A percentile compares a stretch with the other conserved stretches of the same genome.
These are phyloP conservation scores for Gryganskiella cystojenkinii DNA, from an alignment of 192 early-diverging fungal genomes.

Conservation along the genomic window DNA sequence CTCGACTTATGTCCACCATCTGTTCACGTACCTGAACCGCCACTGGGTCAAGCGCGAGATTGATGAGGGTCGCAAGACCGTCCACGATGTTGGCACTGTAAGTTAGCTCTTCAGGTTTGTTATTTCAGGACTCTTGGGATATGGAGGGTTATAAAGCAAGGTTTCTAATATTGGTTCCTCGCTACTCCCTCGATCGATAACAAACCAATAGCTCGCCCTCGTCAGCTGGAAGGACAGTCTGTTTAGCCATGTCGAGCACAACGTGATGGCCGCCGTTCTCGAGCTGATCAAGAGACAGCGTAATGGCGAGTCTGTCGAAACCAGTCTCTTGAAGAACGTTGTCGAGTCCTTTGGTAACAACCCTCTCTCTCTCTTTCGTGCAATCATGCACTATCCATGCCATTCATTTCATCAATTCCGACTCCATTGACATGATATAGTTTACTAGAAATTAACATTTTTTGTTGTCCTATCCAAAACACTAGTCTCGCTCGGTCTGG, in stretches of 20 bases:
- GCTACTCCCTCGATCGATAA: background rate
- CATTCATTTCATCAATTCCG: background rate
- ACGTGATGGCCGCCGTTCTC: slow-evolving; percentile 82
- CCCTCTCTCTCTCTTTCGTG: background rate
- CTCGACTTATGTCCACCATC: slow-evolving; percentile 85
- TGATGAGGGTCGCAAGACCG: slow-evolving; percentile 89
- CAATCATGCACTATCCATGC: background rate
- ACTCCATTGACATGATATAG: background rate
- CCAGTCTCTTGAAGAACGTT: slow-evolving; percentile 85
- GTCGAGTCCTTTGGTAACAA: slow-evolving; percentile 90
- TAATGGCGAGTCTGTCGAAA: slow-evolving; percentile 92
- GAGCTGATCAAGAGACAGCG: slow-evolving; percentile 84
- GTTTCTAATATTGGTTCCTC: background rate
- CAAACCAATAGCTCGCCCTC: slow-evolving; percentile 79
- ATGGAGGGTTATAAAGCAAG: too few relatives aligned
- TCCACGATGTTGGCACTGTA: slow-evolving; percentile 95
- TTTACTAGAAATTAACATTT: too few relatives aligned
- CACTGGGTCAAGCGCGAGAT: slow-evolving; percentile 98
- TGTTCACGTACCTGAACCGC: slow-evolving; percentile 95
- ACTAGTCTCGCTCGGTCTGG: slow-evolving; percentile 82
- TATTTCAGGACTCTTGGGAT: too few relatives aligned
- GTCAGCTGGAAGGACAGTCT: slow-evolving; percentile 90
- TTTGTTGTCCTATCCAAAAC: too few relatives aligned
- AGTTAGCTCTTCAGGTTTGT: slow-evolving; percentile 49
- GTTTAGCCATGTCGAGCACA: slow-evolving; percentile 73